Conservation (phyloP, 192 early-diverging fungal species). For the Ambispora gerdemannii region DNA sequence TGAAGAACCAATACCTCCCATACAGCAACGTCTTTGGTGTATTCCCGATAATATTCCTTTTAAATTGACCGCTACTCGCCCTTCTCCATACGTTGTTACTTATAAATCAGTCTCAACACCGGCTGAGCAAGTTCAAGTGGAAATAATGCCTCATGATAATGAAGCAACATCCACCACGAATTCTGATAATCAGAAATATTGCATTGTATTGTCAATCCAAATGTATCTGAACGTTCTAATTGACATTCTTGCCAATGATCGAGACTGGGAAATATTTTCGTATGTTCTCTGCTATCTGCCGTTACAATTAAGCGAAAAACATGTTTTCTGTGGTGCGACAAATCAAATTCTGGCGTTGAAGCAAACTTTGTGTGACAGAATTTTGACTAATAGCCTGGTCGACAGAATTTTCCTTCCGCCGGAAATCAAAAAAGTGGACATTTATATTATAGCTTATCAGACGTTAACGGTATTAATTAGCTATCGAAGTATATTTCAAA, state of each 20-base stretch:
- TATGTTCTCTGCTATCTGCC: slow-evolving; percentile 64
- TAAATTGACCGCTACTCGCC: slow-evolving; percentile 2
- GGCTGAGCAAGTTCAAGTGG: neutral
- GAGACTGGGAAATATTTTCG: slow-evolving; percentile 67
- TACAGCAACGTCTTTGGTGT: slow-evolving; percentile 10
- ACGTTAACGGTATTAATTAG: slow-evolving; percentile 64
- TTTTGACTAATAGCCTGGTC: slow-evolving; percentile 40
- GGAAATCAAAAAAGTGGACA: slow-evolving; percentile 59
- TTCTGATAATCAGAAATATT: slow-evolving; percentile 13
- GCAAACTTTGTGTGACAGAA: slow-evolving; percentile 54
- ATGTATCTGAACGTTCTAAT: slow-evolving; percentile 58
- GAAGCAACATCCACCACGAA: slow-evolving; percentile 35
- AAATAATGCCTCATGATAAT: neutral
- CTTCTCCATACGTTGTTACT: slow-evolving; percentile 24
- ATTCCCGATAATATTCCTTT: slow-evolving; percentile 16
- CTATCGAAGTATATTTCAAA: slow-evolving; percentile 63
- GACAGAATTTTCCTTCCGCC: slow-evolving; percentile 47
- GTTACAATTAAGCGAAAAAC: slow-evolving; percentile 69
- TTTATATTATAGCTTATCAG: slow-evolving; percentile 60
- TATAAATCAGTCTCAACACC: neutral
- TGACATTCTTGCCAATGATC: slow-evolving; percentile 62
- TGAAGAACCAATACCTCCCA: neutral
- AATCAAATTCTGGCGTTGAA: slow-evolving; percentile 53
- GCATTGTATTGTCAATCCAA: slow-evolving; percentile 45
- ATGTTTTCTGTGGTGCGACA: slow-evolving; percentile 64